Evolutionary conservation across 495 filamentous ascomycete genomes (phyloP).

Genomic region (Aspergillus bridgeri): DNA sequence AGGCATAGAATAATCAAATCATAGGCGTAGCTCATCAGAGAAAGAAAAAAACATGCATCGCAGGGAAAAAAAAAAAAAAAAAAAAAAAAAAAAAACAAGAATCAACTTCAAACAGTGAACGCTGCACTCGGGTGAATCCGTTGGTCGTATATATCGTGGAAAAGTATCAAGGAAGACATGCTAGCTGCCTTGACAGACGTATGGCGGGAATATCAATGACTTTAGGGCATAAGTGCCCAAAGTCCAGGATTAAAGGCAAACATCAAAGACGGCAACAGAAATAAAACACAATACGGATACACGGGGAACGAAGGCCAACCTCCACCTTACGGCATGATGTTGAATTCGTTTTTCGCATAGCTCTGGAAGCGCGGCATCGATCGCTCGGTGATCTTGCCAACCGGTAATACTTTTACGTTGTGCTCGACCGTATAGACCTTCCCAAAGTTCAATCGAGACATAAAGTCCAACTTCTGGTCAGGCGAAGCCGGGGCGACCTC

Average conservation of each 20-base stretch:
- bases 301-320: no score
- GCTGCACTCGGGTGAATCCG: not conserved
- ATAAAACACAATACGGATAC: not conserved
- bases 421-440: slow-evolving; percentile 49
- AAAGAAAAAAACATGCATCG: no score
- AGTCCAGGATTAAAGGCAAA: no score
- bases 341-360: slow-evolving; percentile 20
- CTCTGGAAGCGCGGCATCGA: slow-evolving; percentile 25
- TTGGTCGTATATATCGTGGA: not conserved
- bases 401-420: slow-evolving; percentile 39
- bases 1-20: no score
- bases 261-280: not conserved
- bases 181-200: not conserved
- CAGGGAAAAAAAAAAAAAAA: no score
- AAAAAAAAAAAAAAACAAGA: no score
- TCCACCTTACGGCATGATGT: not conserved
- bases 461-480: slow-evolving; percentile 29
- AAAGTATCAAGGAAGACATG: not conserved
- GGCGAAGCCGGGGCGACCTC: slow-evolving; percentile 22
- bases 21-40: no score
- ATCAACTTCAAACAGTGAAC: no score
- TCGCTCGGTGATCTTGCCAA: slow-evolving; percentile 27
- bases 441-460: slow-evolving; percentile 45
- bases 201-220: not conserved
- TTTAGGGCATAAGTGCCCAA: no score